These are phyloP conservation scores for Magnaporthiopsis rhizophila DNA, from an alignment of 2,329 filamentous ascomycete genomes.

Conservation along the genomic window DNA sequence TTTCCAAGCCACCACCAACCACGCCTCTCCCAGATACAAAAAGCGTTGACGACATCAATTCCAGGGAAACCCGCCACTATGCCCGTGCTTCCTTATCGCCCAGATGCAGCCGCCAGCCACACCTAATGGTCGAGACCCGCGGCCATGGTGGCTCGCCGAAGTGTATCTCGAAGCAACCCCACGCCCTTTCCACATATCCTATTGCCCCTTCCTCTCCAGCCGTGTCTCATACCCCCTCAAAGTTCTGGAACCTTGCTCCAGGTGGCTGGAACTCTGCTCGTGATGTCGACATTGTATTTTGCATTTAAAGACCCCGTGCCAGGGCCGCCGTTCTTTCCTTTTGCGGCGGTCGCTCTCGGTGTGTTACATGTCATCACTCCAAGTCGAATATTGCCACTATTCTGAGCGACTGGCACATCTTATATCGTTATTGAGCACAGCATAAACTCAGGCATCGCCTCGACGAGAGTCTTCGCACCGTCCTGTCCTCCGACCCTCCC, in stretches of 20 bases:
- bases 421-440: not conserved
- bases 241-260: not conserved
- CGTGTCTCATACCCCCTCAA: too few relatives aligned
- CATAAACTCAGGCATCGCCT: not conserved
- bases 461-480: not conserved
- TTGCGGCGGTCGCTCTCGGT: too few relatives aligned
- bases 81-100: not conserved
- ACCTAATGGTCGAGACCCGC: too few relatives aligned
- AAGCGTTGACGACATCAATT: not conserved
- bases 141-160: too few relatives aligned
- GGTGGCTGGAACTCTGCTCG: not conserved
- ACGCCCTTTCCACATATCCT: not conserved
- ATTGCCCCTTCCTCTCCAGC: too few relatives aligned
- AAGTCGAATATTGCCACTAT: too few relatives aligned
- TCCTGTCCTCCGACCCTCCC: not conserved
- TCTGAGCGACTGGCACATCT: too few relatives aligned
- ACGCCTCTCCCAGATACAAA: not conserved
- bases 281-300: not conserved
- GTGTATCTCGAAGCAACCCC: too few relatives aligned
- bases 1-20: too few relatives aligned
- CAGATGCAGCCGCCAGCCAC: too few relatives aligned
- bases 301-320: not conserved
- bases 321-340: too few relatives aligned
- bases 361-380: not conserved
- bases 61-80: not conserved